Evolutionary conservation across 2,329 filamentous ascomycete genomes (phyloP), one percentile per base, ranked within the genome.

Genomic region (Hypoxylon sp.): DNA sequence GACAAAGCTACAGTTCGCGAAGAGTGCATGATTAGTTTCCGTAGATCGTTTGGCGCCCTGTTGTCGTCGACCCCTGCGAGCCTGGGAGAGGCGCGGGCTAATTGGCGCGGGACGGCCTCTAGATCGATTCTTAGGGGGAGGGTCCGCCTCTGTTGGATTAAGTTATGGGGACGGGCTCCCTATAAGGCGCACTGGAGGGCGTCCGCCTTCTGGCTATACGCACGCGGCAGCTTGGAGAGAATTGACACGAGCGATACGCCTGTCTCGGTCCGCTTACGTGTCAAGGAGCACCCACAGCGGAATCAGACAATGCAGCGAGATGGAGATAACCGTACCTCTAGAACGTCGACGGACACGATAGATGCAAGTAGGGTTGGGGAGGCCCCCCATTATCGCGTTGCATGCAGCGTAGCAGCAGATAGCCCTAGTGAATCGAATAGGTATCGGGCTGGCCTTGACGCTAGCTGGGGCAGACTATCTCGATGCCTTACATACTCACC

Each of bases 261-360:
- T 18, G 17, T 26, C 38, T 43, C 10, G 21, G 15, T 9, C 40
- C 21, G 23, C 20, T 38, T 48, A 10, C 24, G 17, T 52, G 47
- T 48, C 38, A 55, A 29, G n/a, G n/a, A n/a, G 15, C 20, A 43
- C 35, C 31, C 27, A 29, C 27, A 29, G 23, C n/a, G 33, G 20
- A 11, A 24, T 13, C 18, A 20, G 46, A 27, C 40, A 13, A 43
- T 18, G 20, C 37, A 18, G 20, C 46, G 26, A 43, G 35, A 27
- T 52, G 24, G 23, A 41, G 40, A 49, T 54, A 57, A 50, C 33
- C 33, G 27, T 46, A 24, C 11, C 33, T 13, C 42, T 41, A 48
- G 58, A 61, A 49, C 58, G 54, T 61, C 58, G 37, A 11, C 8
- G 37, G 26, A 29, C 43, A 53, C 31, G 13, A 53, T 40, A 37